Evolutionary conservation across 2,329 filamentous ascomycete species (phyloP), one percentile per base, ranked within the genome.

Genomic region (Xylaria sp.): DNA sequence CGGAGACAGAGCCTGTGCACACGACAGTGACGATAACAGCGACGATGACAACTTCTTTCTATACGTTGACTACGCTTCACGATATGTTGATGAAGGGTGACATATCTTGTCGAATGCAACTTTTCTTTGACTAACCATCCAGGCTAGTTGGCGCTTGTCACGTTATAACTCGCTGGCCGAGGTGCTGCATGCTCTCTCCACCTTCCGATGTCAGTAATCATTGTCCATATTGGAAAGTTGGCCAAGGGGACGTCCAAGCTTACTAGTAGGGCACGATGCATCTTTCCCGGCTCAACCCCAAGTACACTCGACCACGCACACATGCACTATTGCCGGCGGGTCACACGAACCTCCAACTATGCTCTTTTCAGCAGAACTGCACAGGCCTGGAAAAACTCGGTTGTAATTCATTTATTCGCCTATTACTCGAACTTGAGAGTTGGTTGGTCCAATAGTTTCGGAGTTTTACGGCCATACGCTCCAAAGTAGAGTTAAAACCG

Each of bases 391-490:
- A 51, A 63, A 64, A 60, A 56, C n/a, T 44, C 31, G 54, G 59
- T 42, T 51, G 26, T 54, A 42, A 40, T 63, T 49, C 61, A 66
- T 57, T 63, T 48, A 66, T 57, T 63, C 54, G 63, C 59, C 60
- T 46, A 38, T 59, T 23, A 38, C 48, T 59, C 46, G 11, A 28
- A 9, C 56, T 51, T 31, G 48, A n/a, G 42, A 58, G 31, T 42
- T 69, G 60, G 56, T 59, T 67, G 67, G 57, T 58, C 56, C 59
- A 23, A 20, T 57, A 59, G 60, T 59, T 57, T 61, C 67, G 67
- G 67, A 62, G 64, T 64, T 67, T 54, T 49, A 23, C 67, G 64
- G 67, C 64, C 67, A 65, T 63, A 65, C 61, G 64, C 51, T 70
- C 58, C 4, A 23, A 46, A 56, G 48, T 6, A 23, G 40, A 56